Conservation (phyloP, 176 grass and related monocot genomes). For the bread wheat (Triticum aestivum) region DNA sequence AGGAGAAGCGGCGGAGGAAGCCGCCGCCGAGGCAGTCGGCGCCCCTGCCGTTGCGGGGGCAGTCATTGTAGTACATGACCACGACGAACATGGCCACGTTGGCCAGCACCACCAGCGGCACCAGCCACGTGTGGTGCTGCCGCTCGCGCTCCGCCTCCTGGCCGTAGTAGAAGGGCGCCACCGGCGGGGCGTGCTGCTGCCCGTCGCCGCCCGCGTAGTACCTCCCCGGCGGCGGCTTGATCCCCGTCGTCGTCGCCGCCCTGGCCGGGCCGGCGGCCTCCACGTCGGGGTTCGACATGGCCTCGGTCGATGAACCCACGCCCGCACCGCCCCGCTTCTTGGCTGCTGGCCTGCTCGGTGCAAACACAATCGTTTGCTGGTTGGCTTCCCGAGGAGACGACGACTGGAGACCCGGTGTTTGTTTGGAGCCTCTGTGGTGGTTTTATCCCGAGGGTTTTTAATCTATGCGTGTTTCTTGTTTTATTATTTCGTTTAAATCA, state of each 20-base stretch:
- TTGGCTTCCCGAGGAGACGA: slow-evolving; percentile 16
- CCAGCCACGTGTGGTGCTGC: slow-evolving; percentile 61
- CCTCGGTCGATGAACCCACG: neutral
- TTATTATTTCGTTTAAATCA: neutral
- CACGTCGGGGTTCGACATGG: slow-evolving; percentile 58
- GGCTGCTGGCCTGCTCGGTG: neutral
- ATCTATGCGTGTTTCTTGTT: neutral
- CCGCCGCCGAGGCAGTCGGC: slow-evolving; percentile 39
- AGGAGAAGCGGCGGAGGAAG: slow-evolving; percentile 69
- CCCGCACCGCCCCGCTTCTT: neutral
- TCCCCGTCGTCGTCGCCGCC: slow-evolving; percentile 38
- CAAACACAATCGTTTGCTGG: neutral
- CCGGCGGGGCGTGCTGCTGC: neutral
- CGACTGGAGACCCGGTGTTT: slow-evolving; percentile 25
- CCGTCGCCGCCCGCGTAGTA: slow-evolving; percentile 13
- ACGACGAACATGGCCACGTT: slow-evolving; percentile 69
- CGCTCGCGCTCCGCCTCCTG: slow-evolving; percentile 35
- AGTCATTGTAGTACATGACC: slow-evolving; percentile 75
- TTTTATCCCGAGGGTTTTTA: slow-evolving; percentile 20
- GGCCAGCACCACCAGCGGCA: slow-evolving; percentile 58
- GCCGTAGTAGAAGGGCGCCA: slow-evolving; percentile 62
- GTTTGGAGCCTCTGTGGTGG: slow-evolving; percentile 1
- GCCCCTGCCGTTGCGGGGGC: slow-evolving; percentile 49
- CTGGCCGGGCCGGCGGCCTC: slow-evolving; percentile 30
- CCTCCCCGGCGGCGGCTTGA: slow-evolving; percentile 50